phyloP scores from a whole-genome alignment of 148 eudicot genomes.

The Pharnaceum exiguum region DNA sequence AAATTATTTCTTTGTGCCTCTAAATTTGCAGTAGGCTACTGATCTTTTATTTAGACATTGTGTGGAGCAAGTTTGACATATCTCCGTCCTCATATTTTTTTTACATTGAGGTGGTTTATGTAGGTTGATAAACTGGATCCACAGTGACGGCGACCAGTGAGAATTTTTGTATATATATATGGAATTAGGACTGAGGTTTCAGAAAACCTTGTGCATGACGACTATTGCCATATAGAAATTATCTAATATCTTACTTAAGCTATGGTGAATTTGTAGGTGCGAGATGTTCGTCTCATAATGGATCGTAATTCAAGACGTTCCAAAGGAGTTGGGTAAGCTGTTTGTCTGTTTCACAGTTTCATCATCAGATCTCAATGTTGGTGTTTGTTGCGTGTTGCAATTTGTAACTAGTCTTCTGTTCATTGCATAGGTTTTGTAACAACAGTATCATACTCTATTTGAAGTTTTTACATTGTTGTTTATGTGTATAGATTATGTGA shows the following conservation, averaged over 20 bases:
- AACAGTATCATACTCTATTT: not conserved
- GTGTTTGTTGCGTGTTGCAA: not conserved
- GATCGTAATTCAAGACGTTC: conserved; percentile 84
- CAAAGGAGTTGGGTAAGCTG: conserved; percentile 81
- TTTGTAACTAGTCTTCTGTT: not conserved
- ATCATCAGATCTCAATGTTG: not conserved
- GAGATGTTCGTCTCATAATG: conserved; percentile 89
- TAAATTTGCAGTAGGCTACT: too few species aligned
- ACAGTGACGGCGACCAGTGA: too few species aligned
- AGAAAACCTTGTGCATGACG: too few species aligned
- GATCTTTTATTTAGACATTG: too few species aligned
- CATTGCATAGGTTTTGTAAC: not conserved
- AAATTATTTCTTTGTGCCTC: too few species aligned
- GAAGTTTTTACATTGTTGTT: not conserved
- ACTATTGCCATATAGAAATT: too few species aligned
- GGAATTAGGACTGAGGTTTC: too few species aligned
- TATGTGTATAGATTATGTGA: not conserved
- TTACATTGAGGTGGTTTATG: too few species aligned
- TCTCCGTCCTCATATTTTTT: too few species aligned
- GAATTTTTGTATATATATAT: too few species aligned
- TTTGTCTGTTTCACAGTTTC: not conserved
- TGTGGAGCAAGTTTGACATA: too few species aligned
- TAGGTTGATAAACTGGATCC: too few species aligned
- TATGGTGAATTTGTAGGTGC: conserved; percentile 43
- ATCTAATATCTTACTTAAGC: not conserved